phyloP scores from a whole-genome alignment of 2,329 filamentous ascomycete species.

The Epichloe amarillans region DNA sequence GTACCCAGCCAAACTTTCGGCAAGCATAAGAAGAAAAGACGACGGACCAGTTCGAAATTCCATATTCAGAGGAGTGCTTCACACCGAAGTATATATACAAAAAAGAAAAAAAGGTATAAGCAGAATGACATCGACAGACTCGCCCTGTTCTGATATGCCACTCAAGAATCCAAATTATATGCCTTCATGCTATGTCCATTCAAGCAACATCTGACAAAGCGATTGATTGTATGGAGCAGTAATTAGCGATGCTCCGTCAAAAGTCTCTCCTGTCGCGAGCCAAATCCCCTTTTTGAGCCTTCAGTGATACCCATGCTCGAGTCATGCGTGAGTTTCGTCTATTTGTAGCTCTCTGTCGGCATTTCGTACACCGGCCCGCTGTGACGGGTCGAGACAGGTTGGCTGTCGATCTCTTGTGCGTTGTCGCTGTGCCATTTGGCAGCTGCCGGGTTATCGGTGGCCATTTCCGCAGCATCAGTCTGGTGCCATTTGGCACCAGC shows the following conservation, averaged over 20 bases:
- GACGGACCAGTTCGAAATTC: background rate
- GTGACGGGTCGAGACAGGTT: conserved; percentile 19
- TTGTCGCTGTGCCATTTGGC: conserved; percentile 21
- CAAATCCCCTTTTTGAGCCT: background rate
- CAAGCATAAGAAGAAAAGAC: background rate
- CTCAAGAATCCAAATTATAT: background rate
- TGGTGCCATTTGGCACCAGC: conserved; percentile 5
- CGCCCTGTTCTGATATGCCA: background rate
- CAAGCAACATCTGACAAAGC: background rate
- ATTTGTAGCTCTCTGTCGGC: conserved; percentile 25
- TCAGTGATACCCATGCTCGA: background rate
- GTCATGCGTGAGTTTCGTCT: background rate
- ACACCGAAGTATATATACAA: background rate
- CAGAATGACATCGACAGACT: no score
- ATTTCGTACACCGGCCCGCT: conserved; percentile 29
- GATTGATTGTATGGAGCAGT: background rate
- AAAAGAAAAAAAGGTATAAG: background rate
- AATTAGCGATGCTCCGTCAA: background rate
- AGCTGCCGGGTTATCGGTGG: conserved; percentile 17
- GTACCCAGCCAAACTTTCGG: background rate
- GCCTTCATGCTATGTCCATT: background rate
- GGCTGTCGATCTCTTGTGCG: conserved; percentile 26
- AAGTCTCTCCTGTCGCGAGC: background rate
- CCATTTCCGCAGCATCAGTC: conserved; percentile 18
- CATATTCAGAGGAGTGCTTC: background rate